phyloP scores from a whole-genome alignment of 371 early-diverging fungal genomes.

The Nematocida ausubeli region DNA sequence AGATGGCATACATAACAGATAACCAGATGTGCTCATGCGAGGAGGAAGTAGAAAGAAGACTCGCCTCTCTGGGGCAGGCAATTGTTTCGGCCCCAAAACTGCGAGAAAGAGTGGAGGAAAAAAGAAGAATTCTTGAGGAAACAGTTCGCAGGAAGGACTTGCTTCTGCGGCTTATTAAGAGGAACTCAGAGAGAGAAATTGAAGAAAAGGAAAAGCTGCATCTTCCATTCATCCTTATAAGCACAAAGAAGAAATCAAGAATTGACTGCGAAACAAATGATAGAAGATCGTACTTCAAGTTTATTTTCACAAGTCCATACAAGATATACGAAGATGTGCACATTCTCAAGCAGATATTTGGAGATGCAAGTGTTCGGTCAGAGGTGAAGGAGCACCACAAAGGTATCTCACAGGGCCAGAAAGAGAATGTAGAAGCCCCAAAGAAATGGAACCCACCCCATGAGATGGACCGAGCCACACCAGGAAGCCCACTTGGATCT shows the following conservation, averaged over 20 bases:
- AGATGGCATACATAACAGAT: slow-evolving; percentile 59
- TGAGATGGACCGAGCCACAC: neutral
- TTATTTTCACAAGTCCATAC: slow-evolving; percentile 38
- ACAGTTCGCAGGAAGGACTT: slow-evolving; percentile 34
- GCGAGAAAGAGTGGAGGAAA: slow-evolving; percentile 37
- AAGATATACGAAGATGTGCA: slow-evolving; percentile 54
- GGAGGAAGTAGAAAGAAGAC: neutral
- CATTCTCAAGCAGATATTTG: slow-evolving; percentile 39
- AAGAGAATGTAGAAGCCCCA: neutral
- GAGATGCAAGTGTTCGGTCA: neutral
- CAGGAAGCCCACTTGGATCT: slow-evolving; percentile 17
- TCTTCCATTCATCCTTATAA: slow-evolving; percentile 48
- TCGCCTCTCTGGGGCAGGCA: neutral
- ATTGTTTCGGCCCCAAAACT: neutral
- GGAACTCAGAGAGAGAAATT: slow-evolving; percentile 20
- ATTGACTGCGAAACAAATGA: slow-evolving; percentile 57
- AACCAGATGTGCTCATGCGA: slow-evolving; percentile 34
- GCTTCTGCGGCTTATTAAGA: slow-evolving; percentile 28
- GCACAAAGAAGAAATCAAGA: slow-evolving; percentile 38
- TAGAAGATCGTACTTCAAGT: slow-evolving; percentile 50
- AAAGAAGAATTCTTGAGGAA: slow-evolving; percentile 34
- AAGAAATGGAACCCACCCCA: neutral
- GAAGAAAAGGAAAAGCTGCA: slow-evolving; percentile 46
- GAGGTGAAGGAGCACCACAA: neutral
- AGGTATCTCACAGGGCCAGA: neutral